Percentiles rank a stretch among this genome's conserved stretches.
These are phyloP conservation scores for Tremellales sp. DNA, from an alignment of 1,284 basidiomycete genomes.

Conservation along the genomic window DNA sequence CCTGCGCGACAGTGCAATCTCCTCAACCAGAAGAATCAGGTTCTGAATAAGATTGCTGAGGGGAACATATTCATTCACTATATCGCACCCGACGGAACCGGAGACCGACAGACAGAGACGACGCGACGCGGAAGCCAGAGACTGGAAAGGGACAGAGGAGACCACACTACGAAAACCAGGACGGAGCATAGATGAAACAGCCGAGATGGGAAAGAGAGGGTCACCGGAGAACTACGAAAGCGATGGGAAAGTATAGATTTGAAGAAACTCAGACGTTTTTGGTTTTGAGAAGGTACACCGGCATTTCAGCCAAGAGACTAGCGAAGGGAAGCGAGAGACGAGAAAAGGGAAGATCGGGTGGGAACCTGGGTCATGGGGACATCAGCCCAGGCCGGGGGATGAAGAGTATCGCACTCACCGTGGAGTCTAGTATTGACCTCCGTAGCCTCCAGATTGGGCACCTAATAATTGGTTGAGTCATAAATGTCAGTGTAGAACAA, in stretches of 20 bases:
- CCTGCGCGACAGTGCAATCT: no score
- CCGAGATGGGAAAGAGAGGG: background rate
- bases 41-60: no score
- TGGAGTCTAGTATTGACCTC: conserved; percentile 32
- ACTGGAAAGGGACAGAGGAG: no score
- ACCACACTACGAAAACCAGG: background rate
- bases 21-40: no score
- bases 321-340: background rate
- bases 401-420: no score
- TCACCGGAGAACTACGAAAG: background rate
- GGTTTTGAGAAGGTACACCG: background rate
- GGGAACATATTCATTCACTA: no score
- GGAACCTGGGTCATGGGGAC: no score
- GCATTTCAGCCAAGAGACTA: background rate
- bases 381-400: no score
- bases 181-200: background rate
- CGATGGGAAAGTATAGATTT: background rate
- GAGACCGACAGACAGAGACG: no score
- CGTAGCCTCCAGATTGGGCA: conserved; percentile 17
- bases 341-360: background rate
- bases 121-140: no score
- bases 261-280: background rate
- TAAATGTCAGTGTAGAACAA: conserved; percentile 1
- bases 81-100: no score
- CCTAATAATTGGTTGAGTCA: conserved; percentile 9